Evolutionary conservation across 768 basidiomycete genomes (phyloP).

Genomic region (Pilatotrama ljubarskyi): DNA sequence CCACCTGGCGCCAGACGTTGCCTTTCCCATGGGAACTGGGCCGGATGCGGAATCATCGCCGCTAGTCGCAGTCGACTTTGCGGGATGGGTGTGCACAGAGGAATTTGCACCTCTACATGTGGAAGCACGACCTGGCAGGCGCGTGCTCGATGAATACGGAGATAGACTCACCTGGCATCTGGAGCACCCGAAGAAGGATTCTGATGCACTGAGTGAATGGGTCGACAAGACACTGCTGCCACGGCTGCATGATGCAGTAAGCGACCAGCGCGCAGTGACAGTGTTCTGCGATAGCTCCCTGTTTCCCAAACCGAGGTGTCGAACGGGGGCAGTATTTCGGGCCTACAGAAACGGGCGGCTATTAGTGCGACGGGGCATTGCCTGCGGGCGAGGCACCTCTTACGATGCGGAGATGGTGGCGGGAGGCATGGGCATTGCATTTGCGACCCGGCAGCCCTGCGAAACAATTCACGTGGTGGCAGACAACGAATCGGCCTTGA

Average conservation of each 20-base stretch:
- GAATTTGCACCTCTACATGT: background rate
- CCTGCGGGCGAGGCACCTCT: background rate
- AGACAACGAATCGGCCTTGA: constrained; percentile 3
- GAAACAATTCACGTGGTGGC: background rate
- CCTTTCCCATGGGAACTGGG: background rate
- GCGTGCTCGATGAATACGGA: background rate
- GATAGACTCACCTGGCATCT: background rate
- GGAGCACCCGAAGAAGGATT: background rate
- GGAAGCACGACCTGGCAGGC: constrained; percentile 1
- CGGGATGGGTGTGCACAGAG: background rate
- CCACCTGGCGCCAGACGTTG: background rate
- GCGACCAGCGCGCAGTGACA: background rate
- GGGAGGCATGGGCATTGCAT: background rate
- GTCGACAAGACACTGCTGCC: background rate
- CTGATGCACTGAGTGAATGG: background rate
- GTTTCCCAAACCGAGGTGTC: background rate
- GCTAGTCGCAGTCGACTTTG: constrained; percentile 3
- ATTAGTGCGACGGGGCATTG: background rate
- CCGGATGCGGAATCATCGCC: background rate
- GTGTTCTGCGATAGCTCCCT: background rate
- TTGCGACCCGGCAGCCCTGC: background rate
- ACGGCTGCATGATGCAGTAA: background rate
- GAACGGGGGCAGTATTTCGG: background rate
- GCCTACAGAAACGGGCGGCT: background rate
- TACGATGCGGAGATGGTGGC: constrained; percentile 7